Base-by-base conservation (phyloP, 805 yeast genomes). In the Wickerhamomyces kurtzmanii region DNA sequence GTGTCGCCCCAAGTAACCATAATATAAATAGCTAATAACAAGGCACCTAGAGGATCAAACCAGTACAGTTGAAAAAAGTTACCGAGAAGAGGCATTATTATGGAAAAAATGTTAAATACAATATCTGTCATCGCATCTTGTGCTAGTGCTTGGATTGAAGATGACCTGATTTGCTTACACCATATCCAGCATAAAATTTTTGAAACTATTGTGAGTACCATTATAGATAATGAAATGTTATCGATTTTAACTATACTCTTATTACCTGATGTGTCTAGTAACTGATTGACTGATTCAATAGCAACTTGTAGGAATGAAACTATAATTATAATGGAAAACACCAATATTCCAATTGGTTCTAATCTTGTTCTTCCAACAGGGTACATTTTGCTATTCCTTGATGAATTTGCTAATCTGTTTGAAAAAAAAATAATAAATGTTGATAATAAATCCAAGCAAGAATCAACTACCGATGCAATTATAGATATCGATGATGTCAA, bases 91-190 rank as follows among this genome's bases (percentile, higher is more conserved):
- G 93, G 93, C 62, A 81, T 78, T 11, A 81, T 35, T 15, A 82
- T 63, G 2, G 91, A 80, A 23, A 78, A 77, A 1, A 65, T 42
- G 53, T 82, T 82, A 60, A 81, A 81, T 4, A 80, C 65, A 18
- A 81, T 68, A 49, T 82, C 93, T 1, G 87, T 81, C 51, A 66
- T 61, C 0, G 91, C 91, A 52, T 82, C 93, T 49, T 80, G 89
- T 2, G 87, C 83, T 31, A 81, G 56, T 0, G 93, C 93, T 43
- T 74, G 79, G 3, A 82, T 77, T 0, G 86, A 73, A 12, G 78
- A 68, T 11, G 84, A 75, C 12, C 63, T 54, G 34, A 78, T 65
- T 10, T 59, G 52, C 22, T 66, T 55, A 45, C 89, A 81, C 71
- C 81, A 70, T 9, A 68, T 17, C 63, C 71, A 82, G 40, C 85